phyloP scores from a whole-genome alignment of 2,329 filamentous ascomycete genomes.

The Periconia macrospinosa region DNA sequence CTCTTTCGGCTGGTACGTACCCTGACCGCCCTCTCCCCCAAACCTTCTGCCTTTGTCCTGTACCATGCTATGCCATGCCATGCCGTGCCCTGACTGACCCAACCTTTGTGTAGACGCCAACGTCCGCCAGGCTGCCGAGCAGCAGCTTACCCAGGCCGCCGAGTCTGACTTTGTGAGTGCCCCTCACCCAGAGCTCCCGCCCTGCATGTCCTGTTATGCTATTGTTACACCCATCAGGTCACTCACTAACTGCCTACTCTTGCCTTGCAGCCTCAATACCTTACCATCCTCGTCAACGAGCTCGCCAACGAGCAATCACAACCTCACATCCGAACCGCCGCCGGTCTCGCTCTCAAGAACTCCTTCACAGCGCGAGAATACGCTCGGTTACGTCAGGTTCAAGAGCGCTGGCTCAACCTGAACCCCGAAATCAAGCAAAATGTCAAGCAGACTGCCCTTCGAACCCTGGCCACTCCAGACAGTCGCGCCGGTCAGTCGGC shows the following conservation, averaged over 20 bases:
- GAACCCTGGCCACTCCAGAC: conserved; percentile 80
- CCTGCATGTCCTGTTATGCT: conserved; percentile 6
- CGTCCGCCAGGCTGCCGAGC: conserved; percentile 87
- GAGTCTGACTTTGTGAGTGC: conserved; percentile 89
- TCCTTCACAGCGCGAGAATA: conserved; percentile 94
- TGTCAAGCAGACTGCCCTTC: conserved; percentile 88
- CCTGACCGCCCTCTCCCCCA: conserved; percentile 11
- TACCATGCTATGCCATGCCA: neutral
- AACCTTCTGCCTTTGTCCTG: neutral
- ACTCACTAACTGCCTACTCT: conserved; percentile 34
- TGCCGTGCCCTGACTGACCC: conserved; percentile 27
- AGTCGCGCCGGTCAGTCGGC: conserved; percentile 83
- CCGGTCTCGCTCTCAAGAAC: conserved; percentile 97
- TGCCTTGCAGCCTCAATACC: conserved; percentile 73
- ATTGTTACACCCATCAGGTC: conserved; percentile 6
- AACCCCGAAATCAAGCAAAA: conserved; percentile 79
- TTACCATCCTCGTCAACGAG: conserved; percentile 82
- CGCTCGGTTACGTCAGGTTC: conserved; percentile 82
- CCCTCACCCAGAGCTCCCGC: conserved; percentile 17
- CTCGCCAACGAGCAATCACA: conserved; percentile 86
- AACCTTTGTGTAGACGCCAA: conserved; percentile 70
- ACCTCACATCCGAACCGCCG: conserved; percentile 85
- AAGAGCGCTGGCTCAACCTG: conserved; percentile 88
- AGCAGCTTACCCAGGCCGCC: conserved; percentile 89
- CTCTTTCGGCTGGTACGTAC: conserved; percentile 84